Evolutionary conservation across 805 yeast genomes (phyloP).

Genomic region (Pichia exigua): DNA sequence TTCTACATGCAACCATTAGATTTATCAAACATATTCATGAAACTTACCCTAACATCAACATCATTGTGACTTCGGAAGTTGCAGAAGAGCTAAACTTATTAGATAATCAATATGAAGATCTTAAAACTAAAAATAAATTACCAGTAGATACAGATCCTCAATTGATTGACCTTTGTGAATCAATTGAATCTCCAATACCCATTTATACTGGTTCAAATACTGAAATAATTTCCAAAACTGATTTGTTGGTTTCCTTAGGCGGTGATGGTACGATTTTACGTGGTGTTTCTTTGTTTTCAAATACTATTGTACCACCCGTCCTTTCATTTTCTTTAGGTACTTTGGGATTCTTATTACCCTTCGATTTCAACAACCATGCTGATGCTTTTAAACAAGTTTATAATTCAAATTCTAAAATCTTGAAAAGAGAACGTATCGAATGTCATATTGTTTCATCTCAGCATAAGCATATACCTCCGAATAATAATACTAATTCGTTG

Average conservation of each 20-base stretch:
- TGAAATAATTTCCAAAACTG: conserved; percentile 61
- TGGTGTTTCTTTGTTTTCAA: conserved; percentile 72
- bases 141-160: neutral
- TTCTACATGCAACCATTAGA: conserved; percentile 55
- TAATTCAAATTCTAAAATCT: conserved; percentile 58
- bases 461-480: neutral
- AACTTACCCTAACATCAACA: conserved; percentile 61
- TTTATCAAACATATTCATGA: conserved; percentile 56
- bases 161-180: neutral
- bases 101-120: neutral
- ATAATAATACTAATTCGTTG: conserved; percentile 4
- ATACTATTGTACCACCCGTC: conserved; percentile 76
- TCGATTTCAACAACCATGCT: conserved; percentile 58
- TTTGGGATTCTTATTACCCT: conserved; percentile 81
- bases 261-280: conserved; percentile 92
- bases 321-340: conserved; percentile 87
- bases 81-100: conserved; percentile 50
- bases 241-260: conserved; percentile 80
- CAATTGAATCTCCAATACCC: conserved; percentile 10
- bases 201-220: conserved; percentile 52
- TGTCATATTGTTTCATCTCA: conserved; percentile 47
- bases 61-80: conserved; percentile 68
- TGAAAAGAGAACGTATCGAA: conserved; percentile 72
- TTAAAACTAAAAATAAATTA: neutral
- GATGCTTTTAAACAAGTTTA: conserved; percentile 60